phyloP scores from a whole-genome alignment of 768 basidiomycete species.

The Grammothele lineata region DNA sequence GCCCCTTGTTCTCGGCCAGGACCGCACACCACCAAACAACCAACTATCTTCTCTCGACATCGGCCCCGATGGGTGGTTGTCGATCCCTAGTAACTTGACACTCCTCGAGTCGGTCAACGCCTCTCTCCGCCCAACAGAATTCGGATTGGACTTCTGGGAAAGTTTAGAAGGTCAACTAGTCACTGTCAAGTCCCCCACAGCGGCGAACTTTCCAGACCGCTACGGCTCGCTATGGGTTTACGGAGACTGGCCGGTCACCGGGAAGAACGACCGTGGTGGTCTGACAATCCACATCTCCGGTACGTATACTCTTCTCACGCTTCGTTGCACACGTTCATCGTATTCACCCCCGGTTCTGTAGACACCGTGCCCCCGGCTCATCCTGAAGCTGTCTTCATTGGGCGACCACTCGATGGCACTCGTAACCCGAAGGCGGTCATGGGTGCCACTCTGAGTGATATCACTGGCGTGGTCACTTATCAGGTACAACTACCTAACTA shows the following conservation, averaged over 20 bases:
- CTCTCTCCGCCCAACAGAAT: conserved; percentile 45
- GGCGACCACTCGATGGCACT: conserved; percentile 48
- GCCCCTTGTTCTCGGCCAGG: conserved; percentile 48
- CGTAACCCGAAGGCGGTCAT: conserved; percentile 45
- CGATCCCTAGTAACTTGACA: conserved; percentile 50
- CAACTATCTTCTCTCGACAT: conserved; percentile 45
- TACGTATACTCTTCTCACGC: conserved; percentile 3
- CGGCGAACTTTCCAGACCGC: conserved; percentile 45
- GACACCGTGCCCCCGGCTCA: conserved; percentile 52
- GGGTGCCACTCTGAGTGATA: conserved; percentile 43
- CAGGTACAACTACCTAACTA: conserved; percentile 37
- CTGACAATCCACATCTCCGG: conserved; percentile 44
- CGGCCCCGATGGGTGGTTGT: conserved; percentile 51
- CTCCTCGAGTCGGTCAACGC: conserved; percentile 42
- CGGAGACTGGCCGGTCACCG: conserved; percentile 52
- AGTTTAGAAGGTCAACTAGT: conserved; percentile 58
- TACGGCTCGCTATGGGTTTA: conserved; percentile 58
- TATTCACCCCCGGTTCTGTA: too few species aligned
- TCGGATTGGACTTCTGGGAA: conserved; percentile 62
- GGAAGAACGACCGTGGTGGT: conserved; percentile 53
- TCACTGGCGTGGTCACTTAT: conserved; percentile 53
- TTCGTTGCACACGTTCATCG: neutral
- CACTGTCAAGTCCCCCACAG: conserved; percentile 42
- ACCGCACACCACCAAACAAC: conserved; percentile 49
- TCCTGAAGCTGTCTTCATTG: conserved; percentile 54